Evolutionary conservation across 2,329 filamentous ascomycete genomes (phyloP).

Genomic region (Penicillium freii): DNA sequence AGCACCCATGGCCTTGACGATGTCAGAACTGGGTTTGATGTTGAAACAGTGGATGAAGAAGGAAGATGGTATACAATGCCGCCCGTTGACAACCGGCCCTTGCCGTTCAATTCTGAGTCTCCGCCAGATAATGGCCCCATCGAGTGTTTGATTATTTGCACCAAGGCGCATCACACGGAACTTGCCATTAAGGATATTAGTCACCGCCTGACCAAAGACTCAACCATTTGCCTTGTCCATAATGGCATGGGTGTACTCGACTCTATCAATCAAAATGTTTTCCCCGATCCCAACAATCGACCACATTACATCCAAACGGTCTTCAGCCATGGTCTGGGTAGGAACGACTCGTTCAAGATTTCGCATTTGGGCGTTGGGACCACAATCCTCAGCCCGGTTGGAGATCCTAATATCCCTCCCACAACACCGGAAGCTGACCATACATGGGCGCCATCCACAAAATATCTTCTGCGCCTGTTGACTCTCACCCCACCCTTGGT

Average conservation of each 20-base stretch:
- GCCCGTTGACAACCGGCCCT: conserved; percentile 17
- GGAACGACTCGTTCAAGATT: conserved; percentile 51
- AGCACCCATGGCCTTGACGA: conserved; percentile 43
- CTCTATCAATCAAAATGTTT: conserved; percentile 67
- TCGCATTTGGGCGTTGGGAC: conserved; percentile 60
- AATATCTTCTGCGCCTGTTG: conserved; percentile 65
- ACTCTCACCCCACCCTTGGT: conserved; percentile 61
- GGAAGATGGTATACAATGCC: conserved; percentile 36
- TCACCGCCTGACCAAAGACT: conserved; percentile 63
- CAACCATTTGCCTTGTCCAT: conserved; percentile 72
- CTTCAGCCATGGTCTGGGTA: conserved; percentile 58
- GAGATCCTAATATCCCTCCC: conserved; percentile 22
- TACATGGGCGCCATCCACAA: conserved; percentile 42
- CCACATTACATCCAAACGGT: conserved; percentile 76
- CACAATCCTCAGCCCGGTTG: conserved; percentile 55
- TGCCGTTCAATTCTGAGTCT: not conserved
- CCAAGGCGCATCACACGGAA: conserved; percentile 70
- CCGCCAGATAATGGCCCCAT: conserved; percentile 54
- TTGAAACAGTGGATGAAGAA: conserved; percentile 38
- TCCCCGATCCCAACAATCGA: conserved; percentile 61
- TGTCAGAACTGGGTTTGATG: conserved; percentile 44
- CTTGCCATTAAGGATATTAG: conserved; percentile 64
- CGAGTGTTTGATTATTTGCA: conserved; percentile 71
- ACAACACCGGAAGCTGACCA: conserved; percentile 25
- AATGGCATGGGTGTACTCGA: conserved; percentile 85